Base-by-base conservation (phyloP, 2,329 filamentous ascomycete genomes). In the Elsinoe fawcettii region DNA sequence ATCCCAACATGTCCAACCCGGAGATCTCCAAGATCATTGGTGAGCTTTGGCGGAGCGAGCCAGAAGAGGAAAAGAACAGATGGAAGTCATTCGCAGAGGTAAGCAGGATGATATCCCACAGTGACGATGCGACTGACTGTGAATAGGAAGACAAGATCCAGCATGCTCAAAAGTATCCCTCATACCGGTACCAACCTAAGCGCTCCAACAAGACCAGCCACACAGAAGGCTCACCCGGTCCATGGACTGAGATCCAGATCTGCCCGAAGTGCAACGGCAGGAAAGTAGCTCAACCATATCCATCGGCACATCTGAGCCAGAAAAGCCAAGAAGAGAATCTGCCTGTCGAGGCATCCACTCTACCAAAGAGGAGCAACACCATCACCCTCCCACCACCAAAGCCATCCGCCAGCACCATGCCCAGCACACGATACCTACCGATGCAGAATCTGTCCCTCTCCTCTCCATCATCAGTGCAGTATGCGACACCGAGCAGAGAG, bases 21-120 rank as follows among this genome's bases (percentile, higher is more conserved):
- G 90, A 96, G 55, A 95, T 97, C 65, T 96, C 92, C 63, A 96
- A 96, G 73, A 95, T 97, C 65, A 95, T 97, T 64, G 92, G 92
- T 55, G 83, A 90, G 70, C 86, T 91, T 80, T 99, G 93, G 93
- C 84, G 86, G 66, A 80, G 84, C 57, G 85, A 95, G 67, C 74
- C 84, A 3, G 80, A 86, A 22, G 82, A 87, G 55, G 79, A 85
- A 58, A 95, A 95, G 73, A 82, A 84, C 62, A 81, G 85, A 69
- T 99, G 93, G 93, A 95, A 93, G 71, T 80, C 80, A 60, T 80
- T 95, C 58, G 93, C 93, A 60, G 90, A 95, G 74, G 88, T 86
- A 73, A 63, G 71, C 27, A 14, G 4, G n/a, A 4, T 34, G 16
- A 23, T 16, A n/a, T 11, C 14, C 8, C 9, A 9, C 6, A 11